phyloP scores from a whole-genome alignment of 1,139 yeast genomes.

The Citeromyces hawaiiensis region DNA sequence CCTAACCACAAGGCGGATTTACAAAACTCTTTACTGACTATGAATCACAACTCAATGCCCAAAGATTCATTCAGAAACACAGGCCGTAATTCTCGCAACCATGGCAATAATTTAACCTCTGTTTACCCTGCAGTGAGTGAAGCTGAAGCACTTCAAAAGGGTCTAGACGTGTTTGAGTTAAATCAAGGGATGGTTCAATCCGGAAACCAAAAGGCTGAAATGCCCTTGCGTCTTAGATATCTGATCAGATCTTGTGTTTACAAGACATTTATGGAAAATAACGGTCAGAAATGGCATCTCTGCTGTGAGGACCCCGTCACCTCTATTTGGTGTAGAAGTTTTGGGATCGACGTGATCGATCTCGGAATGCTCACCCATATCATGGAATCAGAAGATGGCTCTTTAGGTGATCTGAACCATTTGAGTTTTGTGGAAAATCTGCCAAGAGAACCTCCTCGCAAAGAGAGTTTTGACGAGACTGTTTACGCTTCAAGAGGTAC shows the following conservation, averaged over 20 bases:
- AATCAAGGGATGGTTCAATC: not conserved
- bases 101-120: not conserved
- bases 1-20: conserved; percentile 14
- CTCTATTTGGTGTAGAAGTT: conserved; percentile 40
- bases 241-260: conserved; percentile 37
- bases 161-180: not conserved
- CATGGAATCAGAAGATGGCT: not conserved
- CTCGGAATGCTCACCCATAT: conserved; percentile 16
- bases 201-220: conserved; percentile 21
- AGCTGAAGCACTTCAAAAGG: conserved; percentile 1
- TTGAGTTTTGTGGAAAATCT: not conserved
- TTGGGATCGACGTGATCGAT: conserved; percentile 35
- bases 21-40: not conserved
- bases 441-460: not conserved
- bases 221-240: conserved; percentile 34
- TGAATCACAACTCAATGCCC: not conserved
- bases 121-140: conserved; percentile 2
- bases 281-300: conserved; percentile 27
- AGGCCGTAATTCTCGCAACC: not conserved
- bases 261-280: conserved; percentile 26
- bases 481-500: conserved; percentile 41
- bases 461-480: conserved; percentile 8
- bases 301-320: conserved; percentile 43
- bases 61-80: not conserved
- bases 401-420: not conserved